Percentiles rank a stretch among this genome's conserved stretches.
phyloP scores from a whole-genome alignment of 768 basidiomycete species.

The Lyophyllum semitale region DNA sequence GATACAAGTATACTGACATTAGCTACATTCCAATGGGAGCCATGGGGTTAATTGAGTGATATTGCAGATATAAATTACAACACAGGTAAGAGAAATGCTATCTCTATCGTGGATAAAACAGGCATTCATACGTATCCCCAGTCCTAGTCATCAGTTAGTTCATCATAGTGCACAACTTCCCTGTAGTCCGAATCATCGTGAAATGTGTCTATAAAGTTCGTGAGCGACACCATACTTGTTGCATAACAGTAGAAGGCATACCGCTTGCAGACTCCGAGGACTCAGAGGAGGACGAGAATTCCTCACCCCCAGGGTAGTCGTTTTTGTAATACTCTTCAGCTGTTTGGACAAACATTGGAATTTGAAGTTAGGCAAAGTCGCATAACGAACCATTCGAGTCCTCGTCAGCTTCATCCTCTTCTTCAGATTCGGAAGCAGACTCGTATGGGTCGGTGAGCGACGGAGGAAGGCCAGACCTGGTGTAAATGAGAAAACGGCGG shows the following conservation, averaged over 20 bases:
- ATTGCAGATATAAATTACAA: too few species aligned
- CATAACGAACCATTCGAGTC: constrained; percentile 72
- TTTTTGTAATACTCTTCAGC: constrained; percentile 86
- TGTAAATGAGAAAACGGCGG: constrained; percentile 1
- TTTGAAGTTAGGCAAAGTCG: not conserved
- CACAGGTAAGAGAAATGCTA: not conserved
- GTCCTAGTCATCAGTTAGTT: constrained; percentile 7
- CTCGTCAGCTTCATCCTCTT: constrained; percentile 78
- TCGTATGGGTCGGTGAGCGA: constrained; percentile 56
- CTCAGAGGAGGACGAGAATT: constrained; percentile 37
- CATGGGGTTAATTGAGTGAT: too few species aligned
- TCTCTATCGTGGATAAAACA: not conserved
- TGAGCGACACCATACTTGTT: not conserved
- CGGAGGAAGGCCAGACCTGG: constrained; percentile 66
- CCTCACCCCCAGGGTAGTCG: constrained; percentile 79
- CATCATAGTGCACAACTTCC: constrained; percentile 34
- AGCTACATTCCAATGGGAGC: too few species aligned
- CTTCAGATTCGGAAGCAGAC: constrained; percentile 64
- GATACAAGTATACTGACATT: too few species aligned
- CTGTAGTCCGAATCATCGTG: constrained; percentile 56
- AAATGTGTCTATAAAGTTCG: constrained; percentile 47
- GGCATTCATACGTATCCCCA: constrained; percentile 22
- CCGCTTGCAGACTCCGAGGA: constrained; percentile 31
- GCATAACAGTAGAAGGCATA: constrained; percentile 16
- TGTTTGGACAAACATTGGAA: constrained; percentile 24